phyloP scores from a whole-genome alignment of 2,329 filamentous ascomycete species.

The Pestalotiopsis sp. region DNA sequence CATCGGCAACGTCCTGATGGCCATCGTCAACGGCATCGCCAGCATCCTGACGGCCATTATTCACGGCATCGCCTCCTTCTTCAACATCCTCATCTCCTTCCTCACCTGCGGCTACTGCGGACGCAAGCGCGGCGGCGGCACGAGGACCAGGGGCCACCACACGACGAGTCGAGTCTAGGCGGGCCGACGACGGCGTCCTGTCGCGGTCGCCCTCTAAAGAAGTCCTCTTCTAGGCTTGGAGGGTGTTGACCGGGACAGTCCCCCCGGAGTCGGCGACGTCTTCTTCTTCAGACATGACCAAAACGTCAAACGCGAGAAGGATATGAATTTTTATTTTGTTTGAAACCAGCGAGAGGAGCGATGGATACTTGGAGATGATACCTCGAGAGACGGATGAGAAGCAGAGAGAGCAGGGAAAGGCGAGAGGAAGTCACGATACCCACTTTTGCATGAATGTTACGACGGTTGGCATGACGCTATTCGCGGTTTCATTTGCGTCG shows the following conservation, averaged over 20 bases:
- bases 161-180: slow-evolving; percentile 35
- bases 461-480: slow-evolving; percentile 14
- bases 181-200: background rate
- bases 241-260: too few relatives aligned
- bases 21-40: slow-evolving; percentile 69
- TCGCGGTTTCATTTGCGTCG: slow-evolving; percentile 12
- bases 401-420: background rate
- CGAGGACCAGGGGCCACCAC: slow-evolving; percentile 22
- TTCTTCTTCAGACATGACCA: background rate
- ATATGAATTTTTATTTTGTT: background rate
- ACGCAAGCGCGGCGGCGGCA: slow-evolving; percentile 24
- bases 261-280: too few relatives aligned
- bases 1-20: slow-evolving; percentile 69
- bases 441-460: slow-evolving; percentile 18
- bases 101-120: slow-evolving; percentile 57
- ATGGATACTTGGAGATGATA: slow-evolving; percentile 1
- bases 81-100: slow-evolving; percentile 69
- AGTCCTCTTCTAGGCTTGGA: too few relatives aligned
- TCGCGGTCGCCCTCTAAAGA: too few relatives aligned
- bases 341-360: slow-evolving; percentile 5
- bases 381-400: background rate
- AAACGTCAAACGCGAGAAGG: background rate
- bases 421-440: slow-evolving; percentile 32
- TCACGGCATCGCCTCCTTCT: slow-evolving; percentile 65
- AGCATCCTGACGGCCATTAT: slow-evolving; percentile 68